Percentiles rank a stretch among this genome's conserved stretches.
These are phyloP conservation scores for Beauveria bassiana DNA, from an alignment of 2,329 filamentous ascomycete genomes.

Conservation along the genomic window DNA sequence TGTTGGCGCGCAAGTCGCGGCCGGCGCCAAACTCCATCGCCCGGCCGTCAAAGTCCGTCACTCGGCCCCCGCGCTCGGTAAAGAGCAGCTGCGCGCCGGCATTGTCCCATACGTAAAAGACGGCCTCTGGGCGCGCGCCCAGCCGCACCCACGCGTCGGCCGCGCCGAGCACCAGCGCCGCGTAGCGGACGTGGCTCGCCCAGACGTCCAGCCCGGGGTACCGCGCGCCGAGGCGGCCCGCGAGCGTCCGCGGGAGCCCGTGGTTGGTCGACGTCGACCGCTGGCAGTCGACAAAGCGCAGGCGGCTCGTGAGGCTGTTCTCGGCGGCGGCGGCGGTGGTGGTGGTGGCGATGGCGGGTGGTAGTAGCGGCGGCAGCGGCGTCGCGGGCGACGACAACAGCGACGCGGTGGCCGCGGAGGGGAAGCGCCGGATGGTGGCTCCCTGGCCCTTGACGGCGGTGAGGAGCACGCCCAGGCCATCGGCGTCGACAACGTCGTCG, in stretches of 20 bases:
- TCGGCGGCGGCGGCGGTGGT: slow-evolving; percentile 13
- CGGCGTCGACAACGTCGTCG: slow-evolving; percentile 25
- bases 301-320: slow-evolving; percentile 11
- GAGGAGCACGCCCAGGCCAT: slow-evolving; percentile 29
- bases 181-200: slow-evolving; percentile 33
- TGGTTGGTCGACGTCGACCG: slow-evolving; percentile 23
- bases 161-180: slow-evolving; percentile 28
- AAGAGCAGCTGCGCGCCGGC: slow-evolving; percentile 51
- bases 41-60: slow-evolving; percentile 40
- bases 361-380: slow-evolving; percentile 18
- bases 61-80: slow-evolving; percentile 44
- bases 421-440: slow-evolving; percentile 21
- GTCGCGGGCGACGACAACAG: slow-evolving; percentile 16
- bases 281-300: slow-evolving; percentile 29
- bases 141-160: slow-evolving; percentile 28
- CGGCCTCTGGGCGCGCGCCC: slow-evolving; percentile 15
- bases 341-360: slow-evolving; percentile 8
- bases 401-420: not conserved
- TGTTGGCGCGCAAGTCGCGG: slow-evolving; percentile 24
- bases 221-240: slow-evolving; percentile 21
- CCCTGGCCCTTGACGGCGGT: slow-evolving; percentile 26
- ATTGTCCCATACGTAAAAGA: slow-evolving; percentile 42
- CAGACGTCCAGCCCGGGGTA: slow-evolving; percentile 32
- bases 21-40: slow-evolving; percentile 29
- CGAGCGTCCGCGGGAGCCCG: slow-evolving; percentile 24